Percentiles rank a stretch among this genome's conserved stretches.
phyloP scores from a whole-genome alignment of 148 eudicot genomes.

The Arbutus unedo region DNA sequence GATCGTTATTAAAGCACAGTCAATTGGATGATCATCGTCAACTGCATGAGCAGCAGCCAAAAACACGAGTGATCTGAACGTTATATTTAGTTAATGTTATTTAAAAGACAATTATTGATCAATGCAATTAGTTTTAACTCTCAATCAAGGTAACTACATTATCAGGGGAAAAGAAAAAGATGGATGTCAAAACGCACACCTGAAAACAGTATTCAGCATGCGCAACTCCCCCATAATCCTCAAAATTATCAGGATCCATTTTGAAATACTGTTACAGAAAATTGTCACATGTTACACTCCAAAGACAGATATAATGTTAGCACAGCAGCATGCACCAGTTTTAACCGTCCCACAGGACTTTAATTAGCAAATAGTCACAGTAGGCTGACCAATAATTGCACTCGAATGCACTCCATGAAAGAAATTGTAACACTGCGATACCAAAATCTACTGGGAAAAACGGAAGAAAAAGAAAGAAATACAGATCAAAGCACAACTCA shows the following conservation, averaged over 20 bases:
- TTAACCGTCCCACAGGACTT: not conserved
- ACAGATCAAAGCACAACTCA: not conserved
- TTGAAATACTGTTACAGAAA: slow-evolving; percentile 56
- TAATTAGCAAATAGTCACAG: not conserved
- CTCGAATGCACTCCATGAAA: not conserved
- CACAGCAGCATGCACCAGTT: not conserved
- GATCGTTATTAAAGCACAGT: not conserved
- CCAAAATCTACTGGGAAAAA: not conserved
- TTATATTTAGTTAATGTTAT: not conserved
- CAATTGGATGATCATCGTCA: not conserved
- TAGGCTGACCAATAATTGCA: not conserved
- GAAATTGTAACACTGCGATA: not conserved
- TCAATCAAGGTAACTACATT: slow-evolving; percentile 2
- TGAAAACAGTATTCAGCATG: slow-evolving; percentile 77
- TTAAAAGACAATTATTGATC: not conserved
- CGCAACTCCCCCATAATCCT: slow-evolving; percentile 57
- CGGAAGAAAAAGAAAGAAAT: not conserved
- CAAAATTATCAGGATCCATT: slow-evolving; percentile 67
- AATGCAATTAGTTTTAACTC: slow-evolving; percentile 4
- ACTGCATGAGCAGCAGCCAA: slow-evolving; percentile 1
- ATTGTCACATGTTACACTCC: not conserved
- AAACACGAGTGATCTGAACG: not conserved
- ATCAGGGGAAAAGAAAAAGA: not conserved
- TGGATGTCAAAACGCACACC: slow-evolving; percentile 28
- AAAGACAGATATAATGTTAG: not conserved